Conservation (phyloP, 176 grass and related monocot species). For the Thalia dealbata region DNA sequence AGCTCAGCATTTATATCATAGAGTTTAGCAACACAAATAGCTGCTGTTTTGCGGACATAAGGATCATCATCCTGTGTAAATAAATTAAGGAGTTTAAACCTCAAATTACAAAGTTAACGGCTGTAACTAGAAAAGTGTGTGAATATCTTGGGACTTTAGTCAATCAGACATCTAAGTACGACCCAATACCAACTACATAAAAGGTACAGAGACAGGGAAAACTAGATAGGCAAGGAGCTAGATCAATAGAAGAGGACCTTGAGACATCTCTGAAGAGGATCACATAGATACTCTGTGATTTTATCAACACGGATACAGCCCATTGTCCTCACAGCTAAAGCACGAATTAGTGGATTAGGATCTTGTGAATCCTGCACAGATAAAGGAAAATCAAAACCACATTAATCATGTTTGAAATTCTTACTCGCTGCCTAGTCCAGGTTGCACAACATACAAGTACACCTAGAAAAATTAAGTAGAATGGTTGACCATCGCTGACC, state of each 20-base stretch:
- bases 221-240: background rate
- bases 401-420: background rate
- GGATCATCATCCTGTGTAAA: slow-evolving; percentile 86
- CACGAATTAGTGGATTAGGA: slow-evolving; percentile 93
- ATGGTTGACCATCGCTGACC: background rate
- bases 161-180: background rate
- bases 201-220: background rate
- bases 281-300: slow-evolving; percentile 97
- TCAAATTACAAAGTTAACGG: background rate
- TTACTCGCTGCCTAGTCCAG: background rate
- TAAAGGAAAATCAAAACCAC: background rate
- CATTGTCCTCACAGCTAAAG: slow-evolving; percentile 99
- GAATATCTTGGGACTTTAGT: background rate
- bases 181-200: background rate
- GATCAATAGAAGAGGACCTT: slow-evolving; percentile 45
- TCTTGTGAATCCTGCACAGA: slow-evolving; percentile 85
- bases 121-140: background rate
- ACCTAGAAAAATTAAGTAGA: background rate
- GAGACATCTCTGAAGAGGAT: slow-evolving; percentile 97
- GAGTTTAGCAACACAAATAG: slow-evolving; percentile 96
- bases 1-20: slow-evolving; percentile 98
- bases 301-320: slow-evolving; percentile 98
- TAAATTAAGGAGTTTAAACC: background rate
- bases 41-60: slow-evolving; percentile 96
- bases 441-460: background rate